Evolutionary conservation across 208 protist genomes (phyloP), one percentile per base, ranked within the genome.

Genomic region (Leishmania martiniquensis): DNA sequence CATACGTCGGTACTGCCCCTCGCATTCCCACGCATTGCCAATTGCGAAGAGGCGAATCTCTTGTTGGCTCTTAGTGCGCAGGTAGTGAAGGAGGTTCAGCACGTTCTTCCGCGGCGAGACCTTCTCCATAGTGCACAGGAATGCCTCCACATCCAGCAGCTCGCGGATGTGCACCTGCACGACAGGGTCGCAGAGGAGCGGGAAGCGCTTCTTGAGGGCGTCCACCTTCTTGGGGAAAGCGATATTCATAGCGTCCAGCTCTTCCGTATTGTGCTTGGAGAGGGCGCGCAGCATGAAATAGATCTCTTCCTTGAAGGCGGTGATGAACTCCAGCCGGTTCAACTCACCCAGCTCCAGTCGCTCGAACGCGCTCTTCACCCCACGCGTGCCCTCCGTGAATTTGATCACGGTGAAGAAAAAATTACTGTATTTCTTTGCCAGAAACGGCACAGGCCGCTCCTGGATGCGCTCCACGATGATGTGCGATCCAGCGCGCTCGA

Each of bases 1-100:
- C 88, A 93, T 95, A 47, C 87, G 87, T n/a, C 81, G 80, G 72
- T 95, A 95, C 77, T 95, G 88, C 42, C 91, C 91, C 79, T 95
- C 91, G 49, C 75, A 80, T 80, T 95, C 89, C 91, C 91, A 95
- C 55, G 83, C 87, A 79, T 95, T 95, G 47, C 86, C 83, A 69
- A 95, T 92, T 13, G 88, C 91, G 39, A 87, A 90, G 51, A 95
- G 82, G 13, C 89, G 85, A 49, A 95, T 93, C 82, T 95, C 89
- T 69, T 93, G 89, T 67, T 95, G 91, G 57, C 89, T 93, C 75
- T 92, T 89, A 39, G 83, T 67, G 42, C 89, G 91, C 55, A 95
- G 79, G 71, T 93, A 95, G 81, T 95, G 88, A 45, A 95, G 72
- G 45, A 95, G 83, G 76, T 93, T 93, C 65, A 95, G 78, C 70